These are phyloP conservation scores for Leptographium radiaticola DNA, from an alignment of 2,329 filamentous ascomycete genomes.

Conservation along the genomic window DNA sequence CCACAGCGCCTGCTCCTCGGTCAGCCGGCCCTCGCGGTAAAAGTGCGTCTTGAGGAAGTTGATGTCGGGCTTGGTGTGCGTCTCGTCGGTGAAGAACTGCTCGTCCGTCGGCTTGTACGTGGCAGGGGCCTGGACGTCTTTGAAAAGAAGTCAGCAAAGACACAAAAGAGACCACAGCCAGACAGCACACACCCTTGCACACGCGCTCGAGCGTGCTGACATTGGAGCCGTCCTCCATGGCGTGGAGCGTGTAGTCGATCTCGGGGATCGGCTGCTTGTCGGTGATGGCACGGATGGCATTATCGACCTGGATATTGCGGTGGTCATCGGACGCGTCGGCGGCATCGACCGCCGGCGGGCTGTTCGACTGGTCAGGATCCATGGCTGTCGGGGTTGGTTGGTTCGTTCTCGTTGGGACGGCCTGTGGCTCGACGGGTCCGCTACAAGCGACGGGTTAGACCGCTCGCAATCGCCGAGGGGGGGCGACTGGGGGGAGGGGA, in stretches of 20 bases:
- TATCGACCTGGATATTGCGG: slow-evolving; percentile 59
- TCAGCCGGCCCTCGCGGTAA: slow-evolving; percentile 91
- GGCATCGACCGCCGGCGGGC: slow-evolving; percentile 9
- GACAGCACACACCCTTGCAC: slow-evolving; percentile 69
- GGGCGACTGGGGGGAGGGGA: not conserved
- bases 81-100: slow-evolving; percentile 81
- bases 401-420: no score
- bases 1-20: slow-evolving; percentile 93
- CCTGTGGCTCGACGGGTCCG: no score
- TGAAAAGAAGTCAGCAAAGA: slow-evolving; percentile 11
- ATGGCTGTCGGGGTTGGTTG: slow-evolving; percentile 12
- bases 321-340: slow-evolving; percentile 22
- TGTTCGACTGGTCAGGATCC: slow-evolving; percentile 31
- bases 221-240: slow-evolving; percentile 92
- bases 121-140: slow-evolving; percentile 95
- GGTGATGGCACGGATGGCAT: slow-evolving; percentile 80
- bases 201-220: slow-evolving; percentile 93
- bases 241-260: slow-evolving; percentile 97
- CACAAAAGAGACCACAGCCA: not conserved
- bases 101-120: slow-evolving; percentile 87
- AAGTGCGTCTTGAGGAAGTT: slow-evolving; percentile 96
- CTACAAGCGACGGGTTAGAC: not conserved
- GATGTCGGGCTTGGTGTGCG: slow-evolving; percentile 80
- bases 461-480: not conserved
- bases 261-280: slow-evolving; percentile 93